Percentiles rank a stretch among this genome's conserved stretches.
Evolutionary conservation across 495 filamentous ascomycete species (phyloP).

Genomic region (Amorphotheca resinae): DNA sequence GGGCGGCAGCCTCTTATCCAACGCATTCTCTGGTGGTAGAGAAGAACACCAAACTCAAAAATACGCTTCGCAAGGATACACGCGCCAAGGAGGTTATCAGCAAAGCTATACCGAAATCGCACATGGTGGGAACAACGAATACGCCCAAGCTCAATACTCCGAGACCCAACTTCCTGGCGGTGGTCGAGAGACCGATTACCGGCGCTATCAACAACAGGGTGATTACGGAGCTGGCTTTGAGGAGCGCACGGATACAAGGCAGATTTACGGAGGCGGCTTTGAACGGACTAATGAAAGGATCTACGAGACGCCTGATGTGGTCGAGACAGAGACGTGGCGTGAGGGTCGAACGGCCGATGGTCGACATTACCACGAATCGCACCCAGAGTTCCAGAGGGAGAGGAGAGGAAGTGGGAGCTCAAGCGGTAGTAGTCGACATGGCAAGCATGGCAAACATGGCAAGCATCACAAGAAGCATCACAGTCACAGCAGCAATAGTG

Average conservation of each 20-base stretch:
- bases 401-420: conserved; percentile 5
- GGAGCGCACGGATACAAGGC: conserved; percentile 5
- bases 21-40: conserved; percentile 19
- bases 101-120: conserved; percentile 24
- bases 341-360: conserved; percentile 12
- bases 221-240: conserved; percentile 10
- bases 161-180: conserved; percentile 24
- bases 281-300: conserved; percentile 16
- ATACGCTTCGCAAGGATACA: conserved; percentile 22
- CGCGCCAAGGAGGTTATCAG: conserved; percentile 26
- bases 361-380: conserved; percentile 6
- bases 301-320: conserved; percentile 5
- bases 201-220: conserved; percentile 24
- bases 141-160: conserved; percentile 29
- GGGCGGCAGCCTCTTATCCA: conserved; percentile 32
- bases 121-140: conserved; percentile 19
- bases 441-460: conserved; percentile 13
- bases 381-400: neutral
- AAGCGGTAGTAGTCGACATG: neutral
- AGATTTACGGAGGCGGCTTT: conserved; percentile 17
- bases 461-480: conserved; percentile 10
- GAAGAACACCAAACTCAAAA: conserved; percentile 19
- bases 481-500: neutral
- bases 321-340: conserved; percentile 14
- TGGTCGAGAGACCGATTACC: conserved; percentile 26